Base-by-base conservation (phyloP, 176 grass and related monocot genomes). In the Phragmites australis region DNA sequence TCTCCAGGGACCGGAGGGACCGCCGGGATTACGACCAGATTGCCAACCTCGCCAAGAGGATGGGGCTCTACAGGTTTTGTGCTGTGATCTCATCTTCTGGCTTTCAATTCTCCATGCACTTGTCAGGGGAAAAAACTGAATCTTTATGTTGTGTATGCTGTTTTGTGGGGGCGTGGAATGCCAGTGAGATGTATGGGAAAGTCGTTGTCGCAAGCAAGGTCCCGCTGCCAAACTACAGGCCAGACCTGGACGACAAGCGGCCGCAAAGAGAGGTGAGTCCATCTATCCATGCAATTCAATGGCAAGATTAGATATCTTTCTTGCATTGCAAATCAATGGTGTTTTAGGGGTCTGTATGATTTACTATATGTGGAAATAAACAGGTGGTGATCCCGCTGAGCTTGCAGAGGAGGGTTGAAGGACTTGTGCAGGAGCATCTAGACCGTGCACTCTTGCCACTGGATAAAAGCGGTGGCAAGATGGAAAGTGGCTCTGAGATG, bases 181-280 rank as follows among this genome's bases (percentile, higher is more conserved):
- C 6, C 58, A 98, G 92, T 86, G 92, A 98, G 78, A 66, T 89
- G 60, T 98, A 98, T 57, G 95, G 92, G 54, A 94, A 86, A 81
- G 95, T 97, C 25, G 82, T 98, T 7, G 95, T 94, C n/a, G 88
- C 92, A 21, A 98, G 95, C 82, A 98, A 98, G 90, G 92, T 94
- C 59, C 92, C 92, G 8, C 52, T 98, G 32, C 95, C 90, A 16
- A 98, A 98, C 68, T 98, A 94, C 81, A 91, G 95, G 46, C 95
- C 92, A 0, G 95, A 98, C 77, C 86, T 94, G 39, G 95, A 98
- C 52, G 95, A 98, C 80, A 98, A 93, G 74, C 56, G 95, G 9
- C 95, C 92, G 6, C 95, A 98, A 75, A 91, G 92, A 93, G 92
- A 98, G 90, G 95, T 62, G 29, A 32, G 29, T 18, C 44, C 7